phyloP scores from a whole-genome alignment of 1,284 basidiomycete species.

The Thecaphora thlaspeos region DNA sequence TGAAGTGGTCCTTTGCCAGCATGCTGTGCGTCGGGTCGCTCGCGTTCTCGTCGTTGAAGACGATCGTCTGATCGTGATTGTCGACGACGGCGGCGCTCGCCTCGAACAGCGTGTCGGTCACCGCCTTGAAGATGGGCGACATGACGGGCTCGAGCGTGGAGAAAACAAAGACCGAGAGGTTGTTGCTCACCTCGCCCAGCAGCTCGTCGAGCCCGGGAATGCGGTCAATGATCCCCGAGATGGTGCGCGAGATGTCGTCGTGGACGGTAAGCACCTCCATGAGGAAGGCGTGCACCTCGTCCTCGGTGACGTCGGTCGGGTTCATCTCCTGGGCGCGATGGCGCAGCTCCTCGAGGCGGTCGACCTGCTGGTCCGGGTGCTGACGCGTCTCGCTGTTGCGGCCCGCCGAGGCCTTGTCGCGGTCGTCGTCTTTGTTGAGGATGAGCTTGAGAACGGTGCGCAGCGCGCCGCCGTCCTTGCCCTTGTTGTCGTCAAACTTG shows the following conservation, averaged over 20 bases:
- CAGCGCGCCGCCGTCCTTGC: constrained; percentile 42
- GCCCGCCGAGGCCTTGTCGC: not conserved
- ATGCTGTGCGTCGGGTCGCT: constrained; percentile 49
- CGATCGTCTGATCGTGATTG: constrained; percentile 57
- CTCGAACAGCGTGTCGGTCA: constrained; percentile 43
- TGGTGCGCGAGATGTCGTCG: constrained; percentile 75
- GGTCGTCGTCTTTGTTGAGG: constrained; percentile 59
- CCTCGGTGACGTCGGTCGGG: constrained; percentile 44
- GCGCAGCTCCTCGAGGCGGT: constrained; percentile 61
- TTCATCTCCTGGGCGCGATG: constrained; percentile 87
- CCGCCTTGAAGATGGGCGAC: constrained; percentile 17
- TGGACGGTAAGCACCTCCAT: constrained; percentile 83
- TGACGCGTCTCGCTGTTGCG: constrained; percentile 8
- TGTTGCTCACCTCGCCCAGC: constrained; percentile 77
- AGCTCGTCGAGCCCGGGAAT: constrained; percentile 64
- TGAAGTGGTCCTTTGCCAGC: constrained; percentile 54
- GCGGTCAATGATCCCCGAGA: constrained; percentile 71
- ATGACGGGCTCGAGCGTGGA: constrained; percentile 56
- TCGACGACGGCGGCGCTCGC: constrained; percentile 47
- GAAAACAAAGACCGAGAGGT: constrained; percentile 48
- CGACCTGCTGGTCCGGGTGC: constrained; percentile 12
- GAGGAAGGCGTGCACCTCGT: constrained; percentile 51
- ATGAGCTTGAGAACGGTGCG: constrained; percentile 30
- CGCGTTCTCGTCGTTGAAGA: constrained; percentile 37
- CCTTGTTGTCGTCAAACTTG: constrained; percentile 65